These are phyloP conservation scores for Penicillium sp. DNA, from an alignment of 2,329 filamentous ascomycete genomes.

Conservation along the genomic window DNA sequence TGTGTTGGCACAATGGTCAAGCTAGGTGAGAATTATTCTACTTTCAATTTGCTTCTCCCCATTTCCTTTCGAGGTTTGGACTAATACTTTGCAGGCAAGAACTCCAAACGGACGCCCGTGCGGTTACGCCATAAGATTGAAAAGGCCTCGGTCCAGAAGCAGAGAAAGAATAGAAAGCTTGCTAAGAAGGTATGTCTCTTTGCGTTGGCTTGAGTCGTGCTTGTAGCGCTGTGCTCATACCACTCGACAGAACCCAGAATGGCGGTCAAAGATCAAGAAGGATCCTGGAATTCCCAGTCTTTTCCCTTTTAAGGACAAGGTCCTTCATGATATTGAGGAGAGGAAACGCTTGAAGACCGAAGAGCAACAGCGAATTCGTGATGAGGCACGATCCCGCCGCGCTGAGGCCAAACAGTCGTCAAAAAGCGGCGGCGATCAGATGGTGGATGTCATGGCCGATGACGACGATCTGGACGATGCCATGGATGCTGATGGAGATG, in stretches of 20 bases:
- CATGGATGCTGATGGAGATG: constrained; percentile 51
- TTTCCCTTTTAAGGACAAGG: constrained; percentile 95
- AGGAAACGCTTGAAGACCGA: constrained; percentile 73
- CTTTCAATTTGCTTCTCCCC: neutral
- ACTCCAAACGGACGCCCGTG: constrained; percentile 85
- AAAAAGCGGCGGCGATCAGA: constrained; percentile 25
- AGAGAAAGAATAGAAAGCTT: constrained; percentile 79
- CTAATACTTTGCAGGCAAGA: constrained; percentile 61
- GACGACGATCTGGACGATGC: constrained; percentile 49
- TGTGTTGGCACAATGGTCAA: constrained; percentile 37
- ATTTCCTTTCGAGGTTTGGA: constrained; percentile 4
- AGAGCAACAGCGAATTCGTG: constrained; percentile 63
- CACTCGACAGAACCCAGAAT: constrained; percentile 72
- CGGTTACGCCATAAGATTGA: constrained; percentile 93
- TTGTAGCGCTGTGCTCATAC: neutral
- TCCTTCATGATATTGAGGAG: constrained; percentile 92
- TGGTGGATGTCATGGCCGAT: constrained; percentile 25
- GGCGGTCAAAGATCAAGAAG: constrained; percentile 91
- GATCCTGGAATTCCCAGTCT: constrained; percentile 96
- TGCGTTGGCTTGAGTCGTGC: neutral
- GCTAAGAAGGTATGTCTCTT: constrained; percentile 63
- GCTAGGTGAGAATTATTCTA: constrained; percentile 28
- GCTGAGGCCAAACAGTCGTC: constrained; percentile 34
- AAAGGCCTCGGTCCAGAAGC: constrained; percentile 84
- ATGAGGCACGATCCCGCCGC: constrained; percentile 52